phyloP scores from a whole-genome alignment of 129 eudicot genomes.

The Centaurea solstitialis region DNA sequence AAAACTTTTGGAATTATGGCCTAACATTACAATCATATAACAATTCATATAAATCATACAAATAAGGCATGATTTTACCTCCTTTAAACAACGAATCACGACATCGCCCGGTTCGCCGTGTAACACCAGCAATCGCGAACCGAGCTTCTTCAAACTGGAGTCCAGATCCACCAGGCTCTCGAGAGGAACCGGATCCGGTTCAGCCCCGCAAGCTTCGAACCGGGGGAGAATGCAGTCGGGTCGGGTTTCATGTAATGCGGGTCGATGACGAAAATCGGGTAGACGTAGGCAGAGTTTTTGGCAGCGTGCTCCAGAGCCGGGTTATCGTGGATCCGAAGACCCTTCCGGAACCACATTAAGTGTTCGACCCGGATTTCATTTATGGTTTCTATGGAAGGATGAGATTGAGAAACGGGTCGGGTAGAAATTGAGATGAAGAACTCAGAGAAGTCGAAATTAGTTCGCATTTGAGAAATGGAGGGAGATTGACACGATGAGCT shows the following conservation, averaged over 20 bases:
- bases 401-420: slow-evolving; percentile 28
- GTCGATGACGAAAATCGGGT: slow-evolving; percentile 86
- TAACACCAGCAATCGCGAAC: slow-evolving; percentile 74
- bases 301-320: slow-evolving; percentile 76
- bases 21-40: background rate
- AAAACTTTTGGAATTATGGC: too few relatives aligned
- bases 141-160: slow-evolving; percentile 47
- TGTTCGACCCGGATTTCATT: slow-evolving; percentile 59
- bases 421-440: slow-evolving; percentile 10
- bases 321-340: slow-evolving; percentile 90
- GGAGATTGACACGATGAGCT: slow-evolving; percentile 16
- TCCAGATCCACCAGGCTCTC: slow-evolving; percentile 73
- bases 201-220: slow-evolving; percentile 71
- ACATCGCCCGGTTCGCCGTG: slow-evolving; percentile 79
- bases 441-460: too few relatives aligned
- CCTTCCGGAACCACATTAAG: slow-evolving; percentile 92
- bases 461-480: slow-evolving; percentile 41
- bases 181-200: slow-evolving; percentile 74
- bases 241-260: slow-evolving; percentile 95
- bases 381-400: slow-evolving; percentile 21
- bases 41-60: background rate
- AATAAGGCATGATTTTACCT: slow-evolving; percentile 37
- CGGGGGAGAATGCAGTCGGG: slow-evolving; percentile 60
- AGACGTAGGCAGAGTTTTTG: slow-evolving; percentile 38
- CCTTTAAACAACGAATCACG: slow-evolving; percentile 58